These are phyloP conservation scores for Halophytophthora polymorphica DNA, from an alignment of 352 stramenopile species.

Conservation along the genomic window DNA sequence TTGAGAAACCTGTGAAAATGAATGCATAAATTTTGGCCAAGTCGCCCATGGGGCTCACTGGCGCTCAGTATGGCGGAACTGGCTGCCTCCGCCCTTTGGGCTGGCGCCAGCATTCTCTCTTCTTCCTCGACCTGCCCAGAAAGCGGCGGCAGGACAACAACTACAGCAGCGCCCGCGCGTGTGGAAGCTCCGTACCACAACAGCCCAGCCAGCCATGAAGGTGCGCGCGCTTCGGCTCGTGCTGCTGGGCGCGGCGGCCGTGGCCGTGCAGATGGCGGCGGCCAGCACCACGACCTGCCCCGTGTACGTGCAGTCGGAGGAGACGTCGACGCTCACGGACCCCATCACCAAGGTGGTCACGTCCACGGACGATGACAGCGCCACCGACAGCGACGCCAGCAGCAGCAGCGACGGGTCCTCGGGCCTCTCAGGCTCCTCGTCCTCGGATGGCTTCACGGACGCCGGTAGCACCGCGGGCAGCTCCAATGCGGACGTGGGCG, in stretches of 20 bases:
- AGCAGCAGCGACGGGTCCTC: conserved; percentile 10
- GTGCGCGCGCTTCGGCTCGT: conserved; percentile 16
- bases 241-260: conserved; percentile 26
- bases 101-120: too few species aligned
- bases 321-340: conserved; percentile 57
- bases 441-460: conserved; percentile 9
- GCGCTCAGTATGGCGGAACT: too few species aligned
- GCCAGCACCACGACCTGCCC: conserved; percentile 47
- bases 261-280: conserved; percentile 18
- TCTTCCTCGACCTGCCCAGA: too few species aligned
- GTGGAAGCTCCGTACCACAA: too few species aligned
- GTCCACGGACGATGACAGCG: conserved; percentile 15
- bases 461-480: conserved; percentile 15
- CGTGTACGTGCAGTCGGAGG: conserved; percentile 54
- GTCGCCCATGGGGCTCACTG: too few species aligned
- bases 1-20: too few species aligned
- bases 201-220: not conserved
- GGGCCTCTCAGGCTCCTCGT: conserved; percentile 16
- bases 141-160: too few species aligned
- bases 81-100: too few species aligned
- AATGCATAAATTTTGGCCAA: too few species aligned
- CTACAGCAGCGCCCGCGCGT: too few species aligned
- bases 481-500: conserved; percentile 8
- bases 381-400: conserved; percentile 22
- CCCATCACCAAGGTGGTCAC: conserved; percentile 50